phyloP scores from a whole-genome alignment of 2,329 filamentous ascomycete species.

The Colletotrichum karsti region DNA sequence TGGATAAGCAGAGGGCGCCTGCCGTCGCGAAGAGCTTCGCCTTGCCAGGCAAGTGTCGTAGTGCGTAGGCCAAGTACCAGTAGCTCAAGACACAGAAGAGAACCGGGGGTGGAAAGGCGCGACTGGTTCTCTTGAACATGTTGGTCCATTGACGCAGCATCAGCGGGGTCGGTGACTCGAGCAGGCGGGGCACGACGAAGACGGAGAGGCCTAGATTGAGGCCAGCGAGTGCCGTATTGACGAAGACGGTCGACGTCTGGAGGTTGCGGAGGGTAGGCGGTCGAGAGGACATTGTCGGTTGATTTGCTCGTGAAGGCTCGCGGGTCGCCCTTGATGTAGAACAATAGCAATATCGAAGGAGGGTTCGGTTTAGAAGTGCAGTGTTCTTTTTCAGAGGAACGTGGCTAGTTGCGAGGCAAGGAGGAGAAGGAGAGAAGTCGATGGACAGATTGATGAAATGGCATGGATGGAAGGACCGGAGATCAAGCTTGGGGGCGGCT shows the following conservation, averaged over 20 bases:
- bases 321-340: background rate
- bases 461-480: too few relatives aligned
- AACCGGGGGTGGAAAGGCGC: conserved; percentile 47
- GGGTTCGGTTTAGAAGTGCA: background rate
- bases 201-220: conserved; percentile 48
- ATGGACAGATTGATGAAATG: background rate
- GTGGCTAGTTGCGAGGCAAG: background rate
- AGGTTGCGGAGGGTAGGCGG: conserved; percentile 47
- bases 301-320: rapidly evolving
- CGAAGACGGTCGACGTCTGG: conserved; percentile 59
- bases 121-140: conserved; percentile 48
- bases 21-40: conserved; percentile 56
- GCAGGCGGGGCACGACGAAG: conserved; percentile 58
- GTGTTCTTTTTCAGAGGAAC: too few relatives aligned
- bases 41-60: conserved; percentile 33
- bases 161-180: conserved; percentile 62
- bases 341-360: background rate
- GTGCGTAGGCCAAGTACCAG: conserved; percentile 53
- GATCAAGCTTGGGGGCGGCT: background rate
- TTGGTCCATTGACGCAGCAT: conserved; percentile 64
- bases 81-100: conserved; percentile 50
- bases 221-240: conserved; percentile 54
- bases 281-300: conserved; percentile 6
- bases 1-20: conserved; percentile 50
- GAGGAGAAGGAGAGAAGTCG: background rate